Conservation (phyloP, 164 flowering plant genomes). For the Umbellularia californica region DNA sequence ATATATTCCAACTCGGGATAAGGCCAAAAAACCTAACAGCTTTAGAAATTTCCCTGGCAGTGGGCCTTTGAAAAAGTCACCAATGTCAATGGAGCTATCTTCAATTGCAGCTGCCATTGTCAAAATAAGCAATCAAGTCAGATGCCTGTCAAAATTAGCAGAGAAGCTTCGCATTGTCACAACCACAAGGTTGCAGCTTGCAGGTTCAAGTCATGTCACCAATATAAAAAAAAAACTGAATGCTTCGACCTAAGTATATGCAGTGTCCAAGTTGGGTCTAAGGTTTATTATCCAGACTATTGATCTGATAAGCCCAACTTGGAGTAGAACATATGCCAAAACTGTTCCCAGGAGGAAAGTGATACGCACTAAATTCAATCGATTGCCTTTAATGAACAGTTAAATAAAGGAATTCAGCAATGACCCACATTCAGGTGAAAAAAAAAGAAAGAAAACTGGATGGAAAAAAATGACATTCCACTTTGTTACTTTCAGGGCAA, state of each 20-base stretch:
- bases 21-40: slow-evolving; percentile 76
- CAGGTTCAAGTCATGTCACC: too few relatives aligned
- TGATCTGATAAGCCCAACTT: not conserved
- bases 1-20: slow-evolving; percentile 91
- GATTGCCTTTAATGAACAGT: not conserved
- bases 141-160: not conserved
- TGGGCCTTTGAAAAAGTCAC: slow-evolving; percentile 98
- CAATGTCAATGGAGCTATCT: slow-evolving; percentile 96
- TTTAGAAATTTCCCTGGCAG: slow-evolving; percentile 93
- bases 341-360: not conserved
- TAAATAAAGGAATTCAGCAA: not conserved
- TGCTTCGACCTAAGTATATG: too few relatives aligned
- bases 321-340: not conserved
- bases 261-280: too few relatives aligned
- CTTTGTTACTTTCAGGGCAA: not conserved
- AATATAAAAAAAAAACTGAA: too few relatives aligned
- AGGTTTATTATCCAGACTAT: not conserved
- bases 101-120: slow-evolving; percentile 85
- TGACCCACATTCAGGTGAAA: not conserved
- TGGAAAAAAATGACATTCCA: not conserved
- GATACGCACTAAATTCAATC: not conserved
- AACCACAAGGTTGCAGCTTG: too few relatives aligned
- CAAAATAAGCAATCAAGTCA: slow-evolving; percentile 19
- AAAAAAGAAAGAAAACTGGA: not conserved
- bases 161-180: too few relatives aligned